Conservation (phyloP, 257 asterid genomes). For the Penstemon barbatus region DNA sequence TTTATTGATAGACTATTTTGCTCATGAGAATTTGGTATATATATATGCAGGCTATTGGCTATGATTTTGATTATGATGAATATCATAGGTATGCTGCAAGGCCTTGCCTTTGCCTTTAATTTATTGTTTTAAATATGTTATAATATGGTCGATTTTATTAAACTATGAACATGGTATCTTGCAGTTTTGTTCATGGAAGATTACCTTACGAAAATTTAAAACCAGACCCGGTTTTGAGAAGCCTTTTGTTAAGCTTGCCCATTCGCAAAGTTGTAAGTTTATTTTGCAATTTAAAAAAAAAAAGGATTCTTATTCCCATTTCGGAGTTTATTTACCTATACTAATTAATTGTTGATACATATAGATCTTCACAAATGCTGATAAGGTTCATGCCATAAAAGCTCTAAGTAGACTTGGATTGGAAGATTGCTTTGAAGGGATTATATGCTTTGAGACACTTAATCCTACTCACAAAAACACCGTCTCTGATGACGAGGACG, state of each 20-base stretch:
- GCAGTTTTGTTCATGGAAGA: constrained; percentile 97
- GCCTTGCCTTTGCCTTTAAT: not conserved
- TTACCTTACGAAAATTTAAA: constrained; percentile 83
- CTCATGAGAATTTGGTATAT: constrained; percentile 10
- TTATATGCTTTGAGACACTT: constrained; percentile 89
- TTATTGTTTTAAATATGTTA: not conserved
- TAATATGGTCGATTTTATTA: constrained; percentile 5
- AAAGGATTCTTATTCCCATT: not conserved
- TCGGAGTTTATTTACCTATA: not conserved
- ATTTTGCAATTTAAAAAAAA: not conserved
- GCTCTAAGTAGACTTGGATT: constrained; percentile 69
- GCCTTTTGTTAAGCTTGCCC: constrained; percentile 75
- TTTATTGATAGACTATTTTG: constrained; percentile 8
- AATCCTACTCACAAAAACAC: constrained; percentile 68
- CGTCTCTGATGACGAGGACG: constrained; percentile 84
- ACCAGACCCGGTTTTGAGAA: constrained; percentile 83
- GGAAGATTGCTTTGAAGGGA: constrained; percentile 93
- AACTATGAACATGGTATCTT: constrained; percentile 14
- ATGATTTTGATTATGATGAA: constrained; percentile 88
- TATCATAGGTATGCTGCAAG: constrained; percentile 61
- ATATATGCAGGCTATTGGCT: constrained; percentile 80
- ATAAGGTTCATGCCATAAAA: constrained; percentile 71
- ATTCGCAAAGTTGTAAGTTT: constrained; percentile 78
- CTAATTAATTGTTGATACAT: not conserved
- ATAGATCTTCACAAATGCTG: constrained; percentile 96